Evolutionary conservation across 192 early-diverging fungal genomes (phyloP).

Genomic region (Obelidium mucronatum): DNA sequence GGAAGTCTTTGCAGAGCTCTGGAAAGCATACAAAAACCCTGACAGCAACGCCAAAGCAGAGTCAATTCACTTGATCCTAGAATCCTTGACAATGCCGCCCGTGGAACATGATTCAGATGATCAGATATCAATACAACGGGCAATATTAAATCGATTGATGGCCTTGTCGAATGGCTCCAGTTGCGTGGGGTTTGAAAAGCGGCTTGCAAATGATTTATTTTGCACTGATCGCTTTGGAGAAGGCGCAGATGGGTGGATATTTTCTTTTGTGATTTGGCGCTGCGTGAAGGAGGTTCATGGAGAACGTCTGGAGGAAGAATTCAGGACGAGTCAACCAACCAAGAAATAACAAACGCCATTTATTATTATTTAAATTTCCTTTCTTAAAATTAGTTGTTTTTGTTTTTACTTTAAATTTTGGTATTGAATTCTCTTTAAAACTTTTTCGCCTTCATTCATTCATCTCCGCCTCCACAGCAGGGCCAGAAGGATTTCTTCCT

Average conservation of each 20-base stretch:
- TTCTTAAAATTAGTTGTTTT: too few species aligned
- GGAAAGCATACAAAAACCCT: constrained; percentile 27
- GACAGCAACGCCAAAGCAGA: neutral
- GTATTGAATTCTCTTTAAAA: too few species aligned
- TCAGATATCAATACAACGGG: neutral
- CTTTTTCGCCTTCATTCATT: too few species aligned
- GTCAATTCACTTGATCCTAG: constrained; percentile 15
- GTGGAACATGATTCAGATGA: neutral
- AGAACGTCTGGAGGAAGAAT: constrained; percentile 27
- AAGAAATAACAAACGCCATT: too few species aligned
- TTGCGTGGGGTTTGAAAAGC: constrained; percentile 11
- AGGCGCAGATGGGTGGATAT: constrained; percentile 16
- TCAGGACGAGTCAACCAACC: too few species aligned
- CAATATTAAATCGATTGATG: constrained; percentile 2
- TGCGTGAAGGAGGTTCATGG: constrained; percentile 36
- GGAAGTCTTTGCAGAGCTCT: constrained; percentile 37
- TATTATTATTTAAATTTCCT: too few species aligned
- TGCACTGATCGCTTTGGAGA: constrained; percentile 13
- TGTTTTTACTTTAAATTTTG: too few species aligned
- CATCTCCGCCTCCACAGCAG: neutral
- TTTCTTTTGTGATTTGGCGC: constrained; percentile 38
- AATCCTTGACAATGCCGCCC: constrained; percentile 30
- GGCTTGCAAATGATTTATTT: constrained; percentile 4
- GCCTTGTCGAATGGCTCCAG: neutral
- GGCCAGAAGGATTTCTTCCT: constrained; percentile 6